Evolutionary conservation across 106 monocot genomes (phyloP).

Genomic region (Dendrobium officinale): DNA sequence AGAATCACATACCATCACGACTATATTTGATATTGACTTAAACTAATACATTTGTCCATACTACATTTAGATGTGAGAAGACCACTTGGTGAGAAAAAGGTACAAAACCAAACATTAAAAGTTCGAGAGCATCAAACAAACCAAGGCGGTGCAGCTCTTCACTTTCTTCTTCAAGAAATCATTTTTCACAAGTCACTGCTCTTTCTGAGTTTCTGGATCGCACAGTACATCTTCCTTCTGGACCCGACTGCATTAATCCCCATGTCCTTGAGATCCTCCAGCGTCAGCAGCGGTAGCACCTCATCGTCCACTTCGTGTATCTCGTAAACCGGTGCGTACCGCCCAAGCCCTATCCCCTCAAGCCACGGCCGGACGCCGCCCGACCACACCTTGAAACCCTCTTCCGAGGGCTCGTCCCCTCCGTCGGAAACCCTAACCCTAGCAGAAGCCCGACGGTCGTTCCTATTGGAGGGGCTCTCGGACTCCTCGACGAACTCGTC

Average conservation of each 20-base stretch:
- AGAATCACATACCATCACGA: not conserved
- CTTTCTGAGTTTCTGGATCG: conserved; percentile 73
- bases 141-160: not conserved
- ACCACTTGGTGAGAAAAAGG: not conserved
- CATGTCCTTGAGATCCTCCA: conserved; percentile 94
- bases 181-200: conserved; percentile 1
- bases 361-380: conserved; percentile 51
- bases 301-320: conserved; percentile 91
- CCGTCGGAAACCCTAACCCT: conserved; percentile 28
- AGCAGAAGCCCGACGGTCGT: conserved; percentile 11
- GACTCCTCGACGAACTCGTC: conserved; percentile 7
- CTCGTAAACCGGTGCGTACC: conserved; percentile 75
- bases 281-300: conserved; percentile 69
- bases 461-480: conserved; percentile 10
- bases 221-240: conserved; percentile 77
- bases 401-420: conserved; percentile 16
- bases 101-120: not conserved
- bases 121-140: conserved; percentile 11
- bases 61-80: conserved; percentile 5
- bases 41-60: conserved; percentile 1
- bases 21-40: conserved; percentile 8
- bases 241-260: conserved; percentile 88
- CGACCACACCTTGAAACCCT: conserved; percentile 5
- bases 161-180: conserved; percentile 3
- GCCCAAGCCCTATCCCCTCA: conserved; percentile 46